These are phyloP conservation scores for Eucalyptus tenuipes DNA, from an alignment of 345 rosid genomes.

Conservation along the genomic window DNA sequence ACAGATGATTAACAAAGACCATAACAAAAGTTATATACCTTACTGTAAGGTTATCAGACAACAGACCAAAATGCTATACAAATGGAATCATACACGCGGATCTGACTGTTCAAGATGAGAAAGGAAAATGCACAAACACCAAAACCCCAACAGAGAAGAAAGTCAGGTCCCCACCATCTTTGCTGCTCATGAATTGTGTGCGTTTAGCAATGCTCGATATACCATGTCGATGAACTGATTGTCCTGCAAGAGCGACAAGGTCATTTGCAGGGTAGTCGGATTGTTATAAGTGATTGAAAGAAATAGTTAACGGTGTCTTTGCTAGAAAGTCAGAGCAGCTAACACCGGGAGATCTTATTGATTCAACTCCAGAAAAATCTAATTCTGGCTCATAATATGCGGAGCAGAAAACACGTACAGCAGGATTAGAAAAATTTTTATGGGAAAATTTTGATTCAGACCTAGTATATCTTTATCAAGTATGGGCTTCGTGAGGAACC, in stretches of 20 bases:
- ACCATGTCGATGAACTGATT: slow-evolving; percentile 78
- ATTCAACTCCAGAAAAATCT: neutral
- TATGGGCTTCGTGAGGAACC: neutral
- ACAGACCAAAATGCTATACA: slow-evolving; percentile 8
- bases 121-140: neutral
- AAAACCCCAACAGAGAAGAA: slow-evolving; percentile 1
- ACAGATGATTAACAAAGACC: neutral
- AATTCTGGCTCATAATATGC: neutral
- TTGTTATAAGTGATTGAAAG: neutral
- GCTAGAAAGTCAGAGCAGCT: neutral
- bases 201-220: slow-evolving; percentile 49
- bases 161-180: neutral
- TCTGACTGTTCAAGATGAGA: neutral
- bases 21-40: neutral
- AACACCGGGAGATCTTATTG: neutral
- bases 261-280: neutral
- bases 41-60: neutral
- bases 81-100: neutral
- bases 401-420: neutral
- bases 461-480: neutral
- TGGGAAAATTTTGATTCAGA: neutral
- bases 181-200: slow-evolving; percentile 39
- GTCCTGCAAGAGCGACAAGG: slow-evolving; percentile 24
- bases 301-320: neutral
- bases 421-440: neutral